Conservation (phyloP, 352 stramenopile genomes). For the Plasmopara viticola region DNA sequence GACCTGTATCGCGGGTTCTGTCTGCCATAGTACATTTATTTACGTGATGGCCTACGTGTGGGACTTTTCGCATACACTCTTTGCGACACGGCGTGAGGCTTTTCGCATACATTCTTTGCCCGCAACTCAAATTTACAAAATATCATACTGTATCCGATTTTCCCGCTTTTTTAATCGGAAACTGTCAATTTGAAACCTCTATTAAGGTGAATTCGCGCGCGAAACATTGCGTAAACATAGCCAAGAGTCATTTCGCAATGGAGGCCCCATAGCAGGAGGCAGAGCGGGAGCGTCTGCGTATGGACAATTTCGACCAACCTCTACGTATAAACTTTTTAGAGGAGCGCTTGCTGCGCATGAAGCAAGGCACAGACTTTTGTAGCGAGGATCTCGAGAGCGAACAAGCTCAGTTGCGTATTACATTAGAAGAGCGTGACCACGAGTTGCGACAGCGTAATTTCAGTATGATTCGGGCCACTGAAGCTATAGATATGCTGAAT, state of each 20-base stretch:
- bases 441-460: constrained; percentile 53
- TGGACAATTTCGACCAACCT: constrained; percentile 73
- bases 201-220: no score
- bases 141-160: no score
- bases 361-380: constrained; percentile 52
- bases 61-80: no score
- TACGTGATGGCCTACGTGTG: no score
- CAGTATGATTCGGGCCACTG: constrained; percentile 55
- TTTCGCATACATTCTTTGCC: no score
- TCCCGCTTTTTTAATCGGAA: no score
- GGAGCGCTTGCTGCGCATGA: constrained; percentile 55
- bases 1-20: no score
- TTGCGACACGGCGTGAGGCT: no score
- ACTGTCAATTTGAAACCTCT: no score
- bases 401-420: constrained; percentile 42
- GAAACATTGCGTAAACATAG: background rate
- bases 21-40: no score
- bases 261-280: constrained; percentile 35
- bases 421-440: constrained; percentile 57
- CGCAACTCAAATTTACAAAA: no score
- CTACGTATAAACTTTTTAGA: constrained; percentile 60
- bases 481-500: constrained; percentile 52
- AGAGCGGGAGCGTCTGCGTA: constrained; percentile 51
- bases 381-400: constrained; percentile 61
- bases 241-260: constrained; percentile 5